Percentiles rank a stretch among this genome's conserved stretches.
Conservation (phyloP, 2,329 filamentous ascomycete species). For the Chaetomium globosum region DNA sequence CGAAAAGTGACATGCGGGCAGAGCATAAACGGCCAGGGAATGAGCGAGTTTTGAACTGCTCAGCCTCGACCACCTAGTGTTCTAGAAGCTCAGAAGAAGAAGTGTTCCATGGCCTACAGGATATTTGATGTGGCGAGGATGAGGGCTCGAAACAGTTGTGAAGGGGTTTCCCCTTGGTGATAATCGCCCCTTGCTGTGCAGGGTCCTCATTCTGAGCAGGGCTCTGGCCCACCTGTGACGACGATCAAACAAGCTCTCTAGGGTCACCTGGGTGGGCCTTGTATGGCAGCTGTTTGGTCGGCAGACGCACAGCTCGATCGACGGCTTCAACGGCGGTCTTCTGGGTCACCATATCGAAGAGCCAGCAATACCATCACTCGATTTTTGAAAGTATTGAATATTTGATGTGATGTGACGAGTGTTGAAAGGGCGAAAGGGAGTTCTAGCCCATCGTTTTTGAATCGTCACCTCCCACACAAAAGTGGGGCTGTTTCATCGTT, state of each 20-base stretch:
- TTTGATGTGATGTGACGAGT: not conserved
- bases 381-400: not conserved
- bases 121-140: not conserved
- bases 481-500: conserved; percentile 19
- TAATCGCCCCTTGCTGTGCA: not conserved
- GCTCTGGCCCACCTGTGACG: conserved; percentile 18
- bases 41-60: not conserved
- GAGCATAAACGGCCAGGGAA: not conserved
- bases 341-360: not conserved
- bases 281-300: not conserved
- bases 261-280: not conserved
- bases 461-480: not conserved
- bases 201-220: not conserved
- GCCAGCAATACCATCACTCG: not conserved
- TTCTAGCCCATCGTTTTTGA: not conserved
- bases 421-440: not conserved
- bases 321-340: not conserved
- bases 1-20: not conserved
- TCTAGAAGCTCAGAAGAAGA: conserved; percentile 8
- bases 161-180: not conserved
- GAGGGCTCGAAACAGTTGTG: conserved; percentile 10
- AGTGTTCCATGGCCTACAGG: not conserved
- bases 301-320: conserved; percentile 9
- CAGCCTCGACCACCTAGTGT: not conserved
- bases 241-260: conserved; percentile 27